Base-by-base conservation (phyloP, 1,139 yeast genomes). In the Zygoascus hellenicus region DNA sequence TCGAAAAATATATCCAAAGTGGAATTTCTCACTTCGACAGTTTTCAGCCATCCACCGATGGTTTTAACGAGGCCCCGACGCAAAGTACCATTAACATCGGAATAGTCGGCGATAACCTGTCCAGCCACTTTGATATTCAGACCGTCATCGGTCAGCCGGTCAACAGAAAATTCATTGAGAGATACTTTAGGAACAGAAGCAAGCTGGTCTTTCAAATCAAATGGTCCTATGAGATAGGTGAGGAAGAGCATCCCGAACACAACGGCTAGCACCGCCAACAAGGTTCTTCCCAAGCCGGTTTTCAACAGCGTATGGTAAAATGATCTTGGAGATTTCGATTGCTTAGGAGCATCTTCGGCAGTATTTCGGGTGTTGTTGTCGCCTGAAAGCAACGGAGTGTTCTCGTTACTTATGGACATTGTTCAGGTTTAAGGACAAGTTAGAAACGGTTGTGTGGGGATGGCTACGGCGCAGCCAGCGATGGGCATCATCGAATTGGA, bases 171-270 rank as follows among this genome's bases (percentile, higher is more conserved):
- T 16, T 44, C 45, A 10, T 51, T 42, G 14, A 56, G 35, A 6
- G 47, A 33, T 5, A 56, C 43, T 38, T 47, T 19, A 3, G 59
- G 56, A n/a, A 48, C 57, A 14, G 46, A 33, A 9, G 51, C 46
- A 26, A 56, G 29, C 44, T 56, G 58, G 14, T 54, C 55, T 39
- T 49, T 52, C 29, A 56, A 47, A 17, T 54, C 53, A 28, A 48
- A 34, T 9, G 43, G 43, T 10, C 43, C 43, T 16, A 41, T 41
- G 5, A 33, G 22, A 30, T 37, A 33, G 9, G 32, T 30, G 13
- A 41, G 26, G 11, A 41, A 28, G 4, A 41, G 22, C 15, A 41
- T 29, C 5, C 19, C 31, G 17, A 41, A 15, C 17, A 41, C 32
- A 13, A 33, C 36, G 13, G 38, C 11, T 3, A 32, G 13, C 6